A percentile compares a stretch with the other conserved stretches of the same genome.
phyloP scores from a whole-genome alignment of 805 yeast genomes.

The Kodamaea kaohsiungensis region DNA sequence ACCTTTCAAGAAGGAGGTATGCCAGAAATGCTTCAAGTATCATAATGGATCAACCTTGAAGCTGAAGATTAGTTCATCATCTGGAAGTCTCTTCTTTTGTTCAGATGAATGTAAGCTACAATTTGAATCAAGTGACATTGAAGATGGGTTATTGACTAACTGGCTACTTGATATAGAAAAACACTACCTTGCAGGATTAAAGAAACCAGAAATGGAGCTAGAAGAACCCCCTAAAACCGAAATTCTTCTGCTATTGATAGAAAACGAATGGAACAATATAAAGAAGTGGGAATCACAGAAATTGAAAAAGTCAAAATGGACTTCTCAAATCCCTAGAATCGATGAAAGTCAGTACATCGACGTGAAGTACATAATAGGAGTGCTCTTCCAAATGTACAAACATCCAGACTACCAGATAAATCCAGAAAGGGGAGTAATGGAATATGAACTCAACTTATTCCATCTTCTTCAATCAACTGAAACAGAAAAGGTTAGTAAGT shows the following conservation, averaged over 20 bases:
- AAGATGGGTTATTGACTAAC: slow-evolving; percentile 30
- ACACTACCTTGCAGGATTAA: slow-evolving; percentile 21
- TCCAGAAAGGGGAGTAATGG: slow-evolving; percentile 5
- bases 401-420: slow-evolving; percentile 2
- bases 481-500: slow-evolving; percentile 41
- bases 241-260: slow-evolving; percentile 16
- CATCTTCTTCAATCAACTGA: slow-evolving; percentile 54
- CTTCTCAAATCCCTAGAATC: slow-evolving; percentile 36
- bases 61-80: slow-evolving; percentile 28
- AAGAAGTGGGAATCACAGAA: slow-evolving; percentile 34
- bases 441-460: slow-evolving; percentile 33
- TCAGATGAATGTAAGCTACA: slow-evolving; percentile 41
- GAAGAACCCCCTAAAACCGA: slow-evolving; percentile 14
- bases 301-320: slow-evolving; percentile 16
- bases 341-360: slow-evolving; percentile 55
- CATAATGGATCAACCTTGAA: slow-evolving; percentile 50
- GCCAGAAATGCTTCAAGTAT: slow-evolving; percentile 54
- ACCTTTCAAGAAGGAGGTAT: slow-evolving; percentile 64
- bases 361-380: slow-evolving; percentile 47
- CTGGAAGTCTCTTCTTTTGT: slow-evolving; percentile 50
- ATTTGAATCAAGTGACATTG: slow-evolving; percentile 38
- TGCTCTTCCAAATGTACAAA: slow-evolving; percentile 32
- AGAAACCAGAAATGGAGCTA: slow-evolving; percentile 26
- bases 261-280: slow-evolving; percentile 39
- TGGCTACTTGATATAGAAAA: slow-evolving; percentile 40